phyloP scores from a whole-genome alignment of 306 rosid genomes.

The Quercus variabilis region DNA sequence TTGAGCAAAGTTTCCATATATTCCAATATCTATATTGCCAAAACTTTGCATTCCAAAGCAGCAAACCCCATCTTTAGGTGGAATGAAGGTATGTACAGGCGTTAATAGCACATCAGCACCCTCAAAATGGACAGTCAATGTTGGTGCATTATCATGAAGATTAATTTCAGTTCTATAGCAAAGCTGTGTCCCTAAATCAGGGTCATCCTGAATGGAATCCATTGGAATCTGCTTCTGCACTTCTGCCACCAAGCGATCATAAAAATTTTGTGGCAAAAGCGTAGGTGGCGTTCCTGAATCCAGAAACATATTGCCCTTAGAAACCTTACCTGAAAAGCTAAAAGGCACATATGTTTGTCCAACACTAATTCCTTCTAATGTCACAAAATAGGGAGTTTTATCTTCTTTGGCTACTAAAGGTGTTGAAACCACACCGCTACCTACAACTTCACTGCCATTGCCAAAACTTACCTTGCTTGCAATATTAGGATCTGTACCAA shows the following conservation, averaged over 20 bases:
- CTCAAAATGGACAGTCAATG: no score
- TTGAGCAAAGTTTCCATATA: no score
- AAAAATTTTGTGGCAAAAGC: slow-evolving; percentile 49
- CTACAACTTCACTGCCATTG: slow-evolving; percentile 44
- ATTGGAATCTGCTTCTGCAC: no score
- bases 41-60: no score
- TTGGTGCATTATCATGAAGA: neutral
- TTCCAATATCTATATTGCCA: no score
- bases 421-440: slow-evolving; percentile 52
- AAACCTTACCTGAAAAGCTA: slow-evolving; percentile 20
- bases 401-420: slow-evolving; percentile 42
- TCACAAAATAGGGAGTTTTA: slow-evolving; percentile 41
- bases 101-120: no score
- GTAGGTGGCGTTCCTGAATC: slow-evolving; percentile 65
- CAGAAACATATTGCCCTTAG: slow-evolving; percentile 22
- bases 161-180: neutral
- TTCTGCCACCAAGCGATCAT: slow-evolving; percentile 19
- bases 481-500: slow-evolving; percentile 38
- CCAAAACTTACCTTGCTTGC: slow-evolving; percentile 49
- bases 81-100: no score
- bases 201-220: no score
- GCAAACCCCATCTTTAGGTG: no score
- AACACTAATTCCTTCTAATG: slow-evolving; percentile 50
- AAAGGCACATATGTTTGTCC: slow-evolving; percentile 44
- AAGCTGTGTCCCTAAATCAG: no score